Percentiles rank a stretch among this genome's conserved stretches.
These are phyloP conservation scores for Lachnellula occidentalis DNA, from an alignment of 2,329 filamentous ascomycete species.

Conservation along the genomic window DNA sequence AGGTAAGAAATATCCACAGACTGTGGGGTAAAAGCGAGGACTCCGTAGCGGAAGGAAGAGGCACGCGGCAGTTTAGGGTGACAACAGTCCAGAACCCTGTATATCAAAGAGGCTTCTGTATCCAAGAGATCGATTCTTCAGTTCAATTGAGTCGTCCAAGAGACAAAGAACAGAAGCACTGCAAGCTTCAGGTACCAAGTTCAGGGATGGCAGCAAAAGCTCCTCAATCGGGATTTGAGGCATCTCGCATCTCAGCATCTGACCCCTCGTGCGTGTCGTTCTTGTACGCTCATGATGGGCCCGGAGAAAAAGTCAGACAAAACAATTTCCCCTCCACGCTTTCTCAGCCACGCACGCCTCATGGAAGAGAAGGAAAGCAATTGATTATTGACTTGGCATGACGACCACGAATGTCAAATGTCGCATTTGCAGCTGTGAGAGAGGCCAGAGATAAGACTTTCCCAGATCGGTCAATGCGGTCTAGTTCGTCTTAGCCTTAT, in stretches of 20 bases:
- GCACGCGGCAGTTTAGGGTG: conserved; percentile 3
- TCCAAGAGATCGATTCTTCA: too few relatives aligned
- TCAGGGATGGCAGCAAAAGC: neutral
- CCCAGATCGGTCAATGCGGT: conserved; percentile 2
- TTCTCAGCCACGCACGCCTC: neutral
- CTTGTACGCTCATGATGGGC: conserved; percentile 1
- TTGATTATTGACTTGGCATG: too few relatives aligned
- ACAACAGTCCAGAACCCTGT: neutral
- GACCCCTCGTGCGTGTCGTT: neutral
- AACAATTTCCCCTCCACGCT: neutral
- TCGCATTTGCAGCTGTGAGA: neutral
- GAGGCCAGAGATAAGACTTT: conserved; percentile 18
- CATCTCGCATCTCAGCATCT: too few relatives aligned
- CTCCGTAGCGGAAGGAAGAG: neutral
- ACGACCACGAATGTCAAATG: neutral
- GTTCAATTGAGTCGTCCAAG: too few relatives aligned
- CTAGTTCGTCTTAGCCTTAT: conserved; percentile 12
- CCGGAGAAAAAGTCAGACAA: conserved; percentile 1
- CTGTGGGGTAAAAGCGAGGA: conserved; percentile 18
- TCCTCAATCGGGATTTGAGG: neutral
- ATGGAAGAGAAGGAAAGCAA: neutral
- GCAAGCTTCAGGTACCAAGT: neutral
- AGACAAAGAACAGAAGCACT: neutral
- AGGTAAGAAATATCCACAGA: conserved; percentile 13
- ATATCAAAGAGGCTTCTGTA: too few relatives aligned